Evolutionary conservation across 176 grass and related monocot genomes (phyloP), one percentile per base, ranked within the genome.

Genomic region (Aechmea fasciata): DNA sequence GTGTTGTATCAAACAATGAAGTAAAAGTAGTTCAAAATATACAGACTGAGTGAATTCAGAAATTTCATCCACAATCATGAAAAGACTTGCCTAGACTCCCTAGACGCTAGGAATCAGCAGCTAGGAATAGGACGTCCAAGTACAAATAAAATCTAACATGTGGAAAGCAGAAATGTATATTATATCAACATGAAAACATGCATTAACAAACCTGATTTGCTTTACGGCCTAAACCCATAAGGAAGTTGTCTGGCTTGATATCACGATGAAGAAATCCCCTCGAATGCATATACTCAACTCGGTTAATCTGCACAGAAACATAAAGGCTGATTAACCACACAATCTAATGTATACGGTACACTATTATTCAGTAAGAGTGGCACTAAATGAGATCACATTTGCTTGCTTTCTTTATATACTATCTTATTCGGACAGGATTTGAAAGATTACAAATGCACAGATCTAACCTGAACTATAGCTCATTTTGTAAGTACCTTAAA

Each of bases 191-290:
- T 41, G 33, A 41, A 41, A 41, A 41, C 3, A 41, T 41, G 33
- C 3, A 41, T 41, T 41, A 33, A 83, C 80, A 66, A 73, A 92
- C 90, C 90, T 88, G 85, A 78, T 88, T 92, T 78, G 84, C 81
- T 81, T 85, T 92, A 75, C 80, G 75, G 47, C 84, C 88, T 65
- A 87, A 81, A 69, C 90, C 90, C 82, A 88, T 87, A 70, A 92
- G 90, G 68, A 92, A 92, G 73, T 88, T 92, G 76, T 92, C 90
- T 0, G 90, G 83, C 73, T 92, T 92, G 67, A 92, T 88, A 79
- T 92, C 90, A 81, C 83, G 86, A 75, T 79, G 88, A 71, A 84
- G 81, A 84, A 91, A 91, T 2, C 78, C 84, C 73, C 83, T 82
- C 8, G 65, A 79, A 70, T 91, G 75, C 81, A 87, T 79, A 64